Percentiles rank a stretch among this genome's conserved stretches.
These are phyloP conservation scores for Tulasnella sp. DNA, from an alignment of 768 basidiomycete genomes.

Conservation along the genomic window DNA sequence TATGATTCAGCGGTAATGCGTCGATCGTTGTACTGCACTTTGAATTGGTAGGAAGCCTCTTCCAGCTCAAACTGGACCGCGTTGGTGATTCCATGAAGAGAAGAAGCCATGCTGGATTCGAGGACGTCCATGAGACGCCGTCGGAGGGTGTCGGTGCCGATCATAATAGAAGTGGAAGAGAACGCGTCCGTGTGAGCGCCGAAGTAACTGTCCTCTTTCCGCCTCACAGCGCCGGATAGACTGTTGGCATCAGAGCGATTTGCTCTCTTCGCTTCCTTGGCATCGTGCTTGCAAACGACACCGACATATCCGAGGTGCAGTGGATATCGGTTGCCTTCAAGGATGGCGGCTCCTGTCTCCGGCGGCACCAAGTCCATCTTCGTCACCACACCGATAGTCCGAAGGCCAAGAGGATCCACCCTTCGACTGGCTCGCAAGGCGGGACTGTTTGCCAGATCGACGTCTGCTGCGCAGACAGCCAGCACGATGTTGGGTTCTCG, in stretches of 20 bases:
- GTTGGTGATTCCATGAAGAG: slow-evolving; percentile 91
- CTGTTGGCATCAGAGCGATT: slow-evolving; percentile 35
- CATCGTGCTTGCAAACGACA: slow-evolving; percentile 75
- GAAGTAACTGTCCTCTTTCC: slow-evolving; percentile 61
- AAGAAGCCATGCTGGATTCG: slow-evolving; percentile 94
- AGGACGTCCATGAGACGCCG: slow-evolving; percentile 91
- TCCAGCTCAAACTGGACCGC: slow-evolving; percentile 95
- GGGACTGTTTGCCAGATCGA: slow-evolving; percentile 96
- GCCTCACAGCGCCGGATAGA: slow-evolving; percentile 35
- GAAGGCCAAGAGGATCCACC: slow-evolving; percentile 86
- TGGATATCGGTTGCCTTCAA: slow-evolving; percentile 89
- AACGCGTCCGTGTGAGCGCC: slow-evolving; percentile 49
- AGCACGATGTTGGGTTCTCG: slow-evolving; percentile 99
- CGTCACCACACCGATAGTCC: slow-evolving; percentile 95
- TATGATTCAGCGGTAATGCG: slow-evolving; percentile 92
- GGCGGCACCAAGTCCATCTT: slow-evolving; percentile 97
- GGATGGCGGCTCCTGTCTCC: slow-evolving; percentile 66
- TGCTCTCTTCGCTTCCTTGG: slow-evolving; percentile 38
- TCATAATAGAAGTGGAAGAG: slow-evolving; percentile 56
- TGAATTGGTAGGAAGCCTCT: slow-evolving; percentile 97
- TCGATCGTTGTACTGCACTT: slow-evolving; percentile 95
- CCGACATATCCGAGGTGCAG: slow-evolving; percentile 95
- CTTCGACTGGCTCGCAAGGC: slow-evolving; percentile 86
- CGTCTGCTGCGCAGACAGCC: slow-evolving; percentile 97
- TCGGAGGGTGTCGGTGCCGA: slow-evolving; percentile 84